Base-by-base conservation (phyloP, 805 yeast species). In the Myxozyma melibiosi region DNA sequence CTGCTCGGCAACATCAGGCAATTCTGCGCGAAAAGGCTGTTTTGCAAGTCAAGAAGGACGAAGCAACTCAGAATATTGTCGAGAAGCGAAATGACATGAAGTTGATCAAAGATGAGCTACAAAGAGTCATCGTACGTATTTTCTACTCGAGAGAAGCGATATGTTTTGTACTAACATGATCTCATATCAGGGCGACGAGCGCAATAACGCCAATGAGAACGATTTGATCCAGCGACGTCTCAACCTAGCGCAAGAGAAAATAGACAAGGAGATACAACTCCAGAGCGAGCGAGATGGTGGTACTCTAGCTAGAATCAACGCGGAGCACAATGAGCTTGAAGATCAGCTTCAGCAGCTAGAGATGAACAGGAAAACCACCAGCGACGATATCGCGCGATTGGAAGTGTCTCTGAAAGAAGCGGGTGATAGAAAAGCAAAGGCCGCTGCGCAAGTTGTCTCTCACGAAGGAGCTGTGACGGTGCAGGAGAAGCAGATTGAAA, bases 321-420 rank as follows among this genome's bases (percentile, higher is more conserved):
- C 47, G 14, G 41, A 45, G 39, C 38, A 31, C 13, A 22, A n/a
- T 11, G 37, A 31, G 11, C 39, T 51, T 6, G 53, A 43, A 18
- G 54, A 35, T 11, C 16, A 22, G 16, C 14, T 52, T 7, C 41
- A 35, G 20, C 44, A 52, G 41, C n/a, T 28, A 16, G 5, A 52
- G 44, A 42, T 46, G 34, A 48, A 39, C 13, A 33, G 48, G 1
- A 27, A 41, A 20, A 28, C 46, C 2, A 24, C 37, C 2, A 16
- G 13, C 11, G 18, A 28, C 25, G 52, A 48, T 27, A 40, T 24
- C 18, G 28, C 48, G 52, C 11, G 63, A 66, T 35, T 51, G 64
- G 24, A 46, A 33, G 6, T 61, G 62, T 35, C 42, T 70, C 28
- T 57, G 64, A 18, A 53, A 54, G n/a, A 73, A 72, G 43, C 57